Percentiles rank a stretch among this genome's conserved stretches.
These are phyloP conservation scores for Xylariales sp. DNA, from an alignment of 2,329 filamentous ascomycete genomes.

Conservation along the genomic window DNA sequence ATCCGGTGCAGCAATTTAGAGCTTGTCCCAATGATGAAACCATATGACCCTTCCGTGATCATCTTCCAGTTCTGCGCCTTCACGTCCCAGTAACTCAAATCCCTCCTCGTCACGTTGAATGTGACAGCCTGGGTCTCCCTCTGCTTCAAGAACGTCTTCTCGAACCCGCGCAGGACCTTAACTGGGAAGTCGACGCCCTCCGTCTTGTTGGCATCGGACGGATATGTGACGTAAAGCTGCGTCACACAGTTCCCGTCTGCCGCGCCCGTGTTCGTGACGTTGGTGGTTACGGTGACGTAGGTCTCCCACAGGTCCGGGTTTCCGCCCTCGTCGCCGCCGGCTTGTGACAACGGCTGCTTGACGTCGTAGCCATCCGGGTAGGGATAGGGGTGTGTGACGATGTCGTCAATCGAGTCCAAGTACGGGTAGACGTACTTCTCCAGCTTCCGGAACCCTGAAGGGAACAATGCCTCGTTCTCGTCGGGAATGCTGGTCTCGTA, in stretches of 20 bases:
- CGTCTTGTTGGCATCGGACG: conserved; percentile 17
- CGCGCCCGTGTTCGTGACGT: conserved; percentile 50
- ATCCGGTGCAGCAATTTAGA: conserved; percentile 21
- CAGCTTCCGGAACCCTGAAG: conserved; percentile 53
- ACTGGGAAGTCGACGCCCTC: conserved; percentile 56
- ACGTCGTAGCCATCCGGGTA: conserved; percentile 54
- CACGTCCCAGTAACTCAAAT: conserved; percentile 70
- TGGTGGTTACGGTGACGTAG: conserved; percentile 44
- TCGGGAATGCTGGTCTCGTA: conserved; percentile 53
- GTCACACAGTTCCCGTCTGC: conserved; percentile 37
- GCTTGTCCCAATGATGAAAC: conserved; percentile 32
- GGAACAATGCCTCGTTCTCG: conserved; percentile 55
- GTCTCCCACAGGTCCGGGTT: conserved; percentile 61
- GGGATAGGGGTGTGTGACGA: conserved; percentile 33
- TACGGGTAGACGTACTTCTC: conserved; percentile 73
- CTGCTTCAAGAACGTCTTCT: conserved; percentile 57
- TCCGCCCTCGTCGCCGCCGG: conserved; percentile 65
- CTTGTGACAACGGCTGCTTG: conserved; percentile 48
- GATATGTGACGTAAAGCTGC: conserved; percentile 44
- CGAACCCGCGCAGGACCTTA: conserved; percentile 66
- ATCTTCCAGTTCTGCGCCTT: conserved; percentile 65
- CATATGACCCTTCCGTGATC: conserved; percentile 40
- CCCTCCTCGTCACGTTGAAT: conserved; percentile 59
- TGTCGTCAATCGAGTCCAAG: conserved; percentile 45
- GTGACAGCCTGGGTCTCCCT: conserved; percentile 50